Evolutionary conservation across 2,329 filamentous ascomycete species (phyloP), one percentile per base, ranked within the genome.

Genomic region (Davidsoniella eucalypti): DNA sequence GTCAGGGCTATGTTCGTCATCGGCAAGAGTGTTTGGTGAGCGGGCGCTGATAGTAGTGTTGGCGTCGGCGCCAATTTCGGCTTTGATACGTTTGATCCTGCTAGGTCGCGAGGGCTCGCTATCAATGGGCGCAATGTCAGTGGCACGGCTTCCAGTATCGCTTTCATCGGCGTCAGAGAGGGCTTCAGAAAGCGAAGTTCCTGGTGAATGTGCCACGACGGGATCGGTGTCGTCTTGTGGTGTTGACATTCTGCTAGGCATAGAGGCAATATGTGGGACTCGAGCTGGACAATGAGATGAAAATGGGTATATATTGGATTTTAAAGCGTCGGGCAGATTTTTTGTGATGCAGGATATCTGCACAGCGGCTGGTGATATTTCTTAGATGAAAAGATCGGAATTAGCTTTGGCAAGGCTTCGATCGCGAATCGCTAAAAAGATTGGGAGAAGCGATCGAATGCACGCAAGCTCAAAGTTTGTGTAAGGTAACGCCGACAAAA

Each of bases 1-100:
- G 63, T 78, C 64, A 53, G 73, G 63, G 7, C 67, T 61, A 42
- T 74, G 71, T 45, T 64, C 63, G 50, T 71, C 29, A 33, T 33
- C 29, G 6, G 29, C 29, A 12, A 33, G 29, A 33, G 29, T 33
- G 12, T 33, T 33, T 33, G 53, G 26, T 61, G 17, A 25, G 44
- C 39, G 39, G 36, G 39, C 12, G 52, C 47, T 7, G 52, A 50
- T 14, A 16, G 63, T 44, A 68, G 61, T 9, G 66, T 10, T 33
- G 12, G 29, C 29, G 29, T 33, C 29, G 12, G 29, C 12, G 29
- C 29, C 29, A 50, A 62, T 64, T 45, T 66, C 66, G 16, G 69
- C 55, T 57, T 70, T 69, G 53, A 70, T 64, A 39, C 71, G 68
- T 62, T 75, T 70, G 41, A n/a, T 49, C 14, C 45, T 46, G 25